Base-by-base conservation (phyloP, 2,329 filamentous ascomycete species). In the Arthrobotrys iridis region DNA sequence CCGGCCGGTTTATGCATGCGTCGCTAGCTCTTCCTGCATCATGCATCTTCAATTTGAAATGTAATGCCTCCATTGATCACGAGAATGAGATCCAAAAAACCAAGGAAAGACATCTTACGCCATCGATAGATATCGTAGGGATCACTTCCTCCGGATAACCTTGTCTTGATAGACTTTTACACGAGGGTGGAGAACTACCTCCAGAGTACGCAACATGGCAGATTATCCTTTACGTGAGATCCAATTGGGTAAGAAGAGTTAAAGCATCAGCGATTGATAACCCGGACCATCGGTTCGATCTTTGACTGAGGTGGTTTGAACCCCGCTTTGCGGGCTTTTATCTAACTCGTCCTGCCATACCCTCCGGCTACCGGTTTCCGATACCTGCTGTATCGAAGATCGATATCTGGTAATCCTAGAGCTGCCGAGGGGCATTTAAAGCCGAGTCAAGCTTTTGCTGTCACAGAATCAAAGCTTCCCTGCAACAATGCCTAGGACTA, bases 291-390 rank as follows among this genome's bases (percentile, higher is more conserved):
- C 58, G 63, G 71, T 67, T 68, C 71, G 63, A 68, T 75, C 28
- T 37, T 37, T 57, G 64, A 57, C 62, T 58, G 63, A 75, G 58
- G 68, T 55, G 64, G n/a, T n/a, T 57, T 60, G 58, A 57, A 62
- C 71, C 71, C 71, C 71, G 71, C 71, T 59, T 64, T 75, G 71
- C 71, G 71, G 71, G 37, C 48, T 68, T 75, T 75, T 74, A 37
- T 50, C 57, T 40, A 15, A 59, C 50, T 74, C 40, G 48, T 35
- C 37, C 13, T 43, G 35, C 45, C 52, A 48, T 55, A 24, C 37
- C 37, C 24, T 57, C 35, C 35, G 58, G 66, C 41, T 46, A 71
- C 22, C 64, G 43, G 64, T 48, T 50, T 55, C 55, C 43, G 18
- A 45, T 40, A 35, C 35, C 30, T 50, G 40, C 24, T 24, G 10